Evolutionary conservation across 192 early-diverging fungal species (phyloP).

Genomic region (Neocallimastix lanati): DNA sequence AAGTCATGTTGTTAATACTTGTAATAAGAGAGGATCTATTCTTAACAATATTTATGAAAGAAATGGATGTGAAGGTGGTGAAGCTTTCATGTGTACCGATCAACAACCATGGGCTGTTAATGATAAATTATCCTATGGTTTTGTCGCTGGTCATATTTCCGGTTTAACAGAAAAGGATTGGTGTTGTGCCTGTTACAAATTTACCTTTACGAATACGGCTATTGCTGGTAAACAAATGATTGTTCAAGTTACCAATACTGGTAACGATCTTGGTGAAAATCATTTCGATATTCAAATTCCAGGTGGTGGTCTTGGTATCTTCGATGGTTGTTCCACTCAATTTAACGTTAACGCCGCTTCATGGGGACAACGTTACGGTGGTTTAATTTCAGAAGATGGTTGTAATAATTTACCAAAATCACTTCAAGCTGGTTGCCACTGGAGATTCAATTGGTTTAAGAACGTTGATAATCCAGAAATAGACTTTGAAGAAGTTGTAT

Average conservation of each 20-base stretch:
- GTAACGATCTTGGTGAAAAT: not conserved
- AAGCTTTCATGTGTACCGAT: slow-evolving; percentile 1
- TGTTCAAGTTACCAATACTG: slow-evolving; percentile 1
- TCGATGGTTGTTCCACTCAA: slow-evolving; percentile 1
- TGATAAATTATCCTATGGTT: not conserved
- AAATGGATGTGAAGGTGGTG: not conserved
- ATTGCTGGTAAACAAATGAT: not conserved
- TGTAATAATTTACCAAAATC: not conserved
- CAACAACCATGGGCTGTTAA: not conserved
- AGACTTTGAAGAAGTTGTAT: not conserved
- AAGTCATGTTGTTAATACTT: not conserved
- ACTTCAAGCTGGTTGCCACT: not conserved
- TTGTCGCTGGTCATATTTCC: not conserved
- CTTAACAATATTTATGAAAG: no score
- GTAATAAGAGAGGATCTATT: not conserved
- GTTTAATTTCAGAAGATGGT: not conserved
- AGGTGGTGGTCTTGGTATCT: slow-evolving; percentile 2
- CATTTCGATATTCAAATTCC: slow-evolving; percentile 3
- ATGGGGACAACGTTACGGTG: slow-evolving; percentile 1
- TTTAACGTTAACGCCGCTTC: slow-evolving; percentile 1
- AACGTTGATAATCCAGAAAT: not conserved
- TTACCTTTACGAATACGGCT: not conserved
- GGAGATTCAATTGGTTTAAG: slow-evolving; percentile 3
- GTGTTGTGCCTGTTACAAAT: slow-evolving; percentile 1
- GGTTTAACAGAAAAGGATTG: not conserved